Evolutionary conservation across 176 grass and related monocot genomes (phyloP).

Genomic region (Saccharum spontaneum): DNA sequence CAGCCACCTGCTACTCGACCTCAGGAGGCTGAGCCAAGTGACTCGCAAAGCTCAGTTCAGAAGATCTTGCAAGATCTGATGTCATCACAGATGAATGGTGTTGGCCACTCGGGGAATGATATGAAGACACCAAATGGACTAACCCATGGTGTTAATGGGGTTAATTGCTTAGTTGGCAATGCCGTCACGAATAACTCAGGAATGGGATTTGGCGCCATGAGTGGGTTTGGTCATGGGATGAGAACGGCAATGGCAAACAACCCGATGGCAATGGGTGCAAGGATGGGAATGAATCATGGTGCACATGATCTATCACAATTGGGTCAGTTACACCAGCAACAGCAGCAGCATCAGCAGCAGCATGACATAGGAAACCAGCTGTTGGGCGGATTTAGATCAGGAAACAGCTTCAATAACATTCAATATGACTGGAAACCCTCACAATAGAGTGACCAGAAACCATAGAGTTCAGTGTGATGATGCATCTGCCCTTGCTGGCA

Average conservation of each 20-base stretch:
- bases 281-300: constrained; percentile 66
- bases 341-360: constrained; percentile 66
- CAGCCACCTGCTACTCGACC: constrained; percentile 49
- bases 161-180: constrained; percentile 63
- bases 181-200: constrained; percentile 51
- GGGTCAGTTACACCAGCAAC: constrained; percentile 66
- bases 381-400: constrained; percentile 67
- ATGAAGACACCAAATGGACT: constrained; percentile 68
- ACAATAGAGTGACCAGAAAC: constrained; percentile 48
- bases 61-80: constrained; percentile 92
- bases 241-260: constrained; percentile 52
- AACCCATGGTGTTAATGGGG: constrained; percentile 48
- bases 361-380: constrained; percentile 84
- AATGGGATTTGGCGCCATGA: constrained; percentile 62
- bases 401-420: constrained; percentile 86
- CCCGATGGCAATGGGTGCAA: constrained; percentile 66
- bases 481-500: constrained; percentile 16
- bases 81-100: constrained; percentile 76
- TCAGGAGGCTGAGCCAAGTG: constrained; percentile 68
- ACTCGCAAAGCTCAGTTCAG: constrained; percentile 89
- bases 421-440: constrained; percentile 90
- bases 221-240: constrained; percentile 46
- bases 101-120: constrained; percentile 42
- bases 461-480: constrained; percentile 29
- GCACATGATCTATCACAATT: constrained; percentile 65